Evolutionary conservation across 192 early-diverging fungal species (phyloP).

Genomic region (Thoreauomyces humboldtii): DNA sequence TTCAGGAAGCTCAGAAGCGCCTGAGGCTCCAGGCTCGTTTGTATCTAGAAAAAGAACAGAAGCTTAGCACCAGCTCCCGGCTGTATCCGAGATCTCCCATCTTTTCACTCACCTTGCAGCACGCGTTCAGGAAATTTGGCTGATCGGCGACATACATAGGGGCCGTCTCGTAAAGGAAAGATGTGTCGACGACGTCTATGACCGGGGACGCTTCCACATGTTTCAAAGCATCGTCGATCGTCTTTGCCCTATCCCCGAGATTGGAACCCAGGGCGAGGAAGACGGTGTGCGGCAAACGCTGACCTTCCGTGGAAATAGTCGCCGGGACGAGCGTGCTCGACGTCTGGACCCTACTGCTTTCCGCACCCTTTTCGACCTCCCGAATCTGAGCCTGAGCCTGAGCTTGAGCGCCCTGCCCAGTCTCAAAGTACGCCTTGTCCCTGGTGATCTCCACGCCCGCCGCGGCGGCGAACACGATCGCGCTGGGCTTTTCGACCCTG

Average conservation of each 20-base stretch:
- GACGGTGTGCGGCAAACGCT: slow-evolving; percentile 49
- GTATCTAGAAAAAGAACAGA: too few relatives aligned
- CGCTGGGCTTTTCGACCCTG: slow-evolving; percentile 91
- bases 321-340: neutral
- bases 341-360: neutral
- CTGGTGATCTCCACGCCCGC: slow-evolving; percentile 91
- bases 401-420: neutral
- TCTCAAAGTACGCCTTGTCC: slow-evolving; percentile 41
- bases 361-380: neutral
- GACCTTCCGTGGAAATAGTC: neutral
- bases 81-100: neutral
- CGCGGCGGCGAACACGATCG: slow-evolving; percentile 84
- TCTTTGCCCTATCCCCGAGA: slow-evolving; percentile 73
- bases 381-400: neutral
- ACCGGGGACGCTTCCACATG: slow-evolving; percentile 43
- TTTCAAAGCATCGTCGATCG: slow-evolving; percentile 74
- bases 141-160: slow-evolving; percentile 97
- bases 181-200: slow-evolving; percentile 75
- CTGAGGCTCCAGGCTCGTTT: slow-evolving; percentile 72
- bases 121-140: slow-evolving; percentile 86
- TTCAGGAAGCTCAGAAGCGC: slow-evolving; percentile 76
- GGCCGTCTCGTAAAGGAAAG: slow-evolving; percentile 93
- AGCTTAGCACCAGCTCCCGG: too few relatives aligned
- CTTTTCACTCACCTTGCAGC: slow-evolving; percentile 70
- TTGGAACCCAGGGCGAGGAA: slow-evolving; percentile 91